Evolutionary conservation across 768 basidiomycete genomes (phyloP), one percentile per base, ranked within the genome.

Genomic region (Pulveroboletus sp.): DNA sequence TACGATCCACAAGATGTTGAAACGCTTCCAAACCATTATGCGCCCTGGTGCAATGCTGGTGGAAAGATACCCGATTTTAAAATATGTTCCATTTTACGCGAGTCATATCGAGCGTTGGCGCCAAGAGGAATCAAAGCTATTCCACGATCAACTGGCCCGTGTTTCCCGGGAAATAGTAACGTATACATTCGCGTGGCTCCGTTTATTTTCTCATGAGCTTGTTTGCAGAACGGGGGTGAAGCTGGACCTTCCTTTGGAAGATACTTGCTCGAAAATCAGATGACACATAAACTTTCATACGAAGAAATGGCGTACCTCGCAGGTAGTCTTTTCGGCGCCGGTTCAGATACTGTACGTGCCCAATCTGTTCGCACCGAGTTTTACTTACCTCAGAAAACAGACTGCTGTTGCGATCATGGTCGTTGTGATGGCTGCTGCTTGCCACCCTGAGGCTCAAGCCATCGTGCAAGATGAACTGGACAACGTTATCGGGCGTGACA

Each of bases 291-390:
- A 11, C 72, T 84, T 10, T 74, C 80, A 3, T 70, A 79, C 45
- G 69, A 77, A 45, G 82, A 85, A 57, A 74, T 76, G 23, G 77
- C 82, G 0, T 85, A 85, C 59, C 74, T 85, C 21, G 78, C 79
- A 0, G 84, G 84, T 0, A 74, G 75, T 33, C 78, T 85, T 65
- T 85, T 82, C 50, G 84, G 84, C 21, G 83, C 82, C 29, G 84
- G 84, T 13, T 76, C 79, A 0, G 84, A 84, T 53, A 85, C 83
- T 13, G 73, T 71, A 45, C 33, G 68, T 59, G n/a, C 32, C n/a
- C 33, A 32, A 11, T 20, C 12, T 16, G 2, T 20, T 29, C 7
- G 4, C 33, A 2, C 16, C n/a, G 31, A 5, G 5, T 6, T 10
- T 32, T 20, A 13, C 39, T 56, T 23, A 52, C 20, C 6, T 1